These are phyloP conservation scores for Ascochyta viciae-villosae DNA, from an alignment of 2,329 filamentous ascomycete genomes.

Conservation along the genomic window DNA sequence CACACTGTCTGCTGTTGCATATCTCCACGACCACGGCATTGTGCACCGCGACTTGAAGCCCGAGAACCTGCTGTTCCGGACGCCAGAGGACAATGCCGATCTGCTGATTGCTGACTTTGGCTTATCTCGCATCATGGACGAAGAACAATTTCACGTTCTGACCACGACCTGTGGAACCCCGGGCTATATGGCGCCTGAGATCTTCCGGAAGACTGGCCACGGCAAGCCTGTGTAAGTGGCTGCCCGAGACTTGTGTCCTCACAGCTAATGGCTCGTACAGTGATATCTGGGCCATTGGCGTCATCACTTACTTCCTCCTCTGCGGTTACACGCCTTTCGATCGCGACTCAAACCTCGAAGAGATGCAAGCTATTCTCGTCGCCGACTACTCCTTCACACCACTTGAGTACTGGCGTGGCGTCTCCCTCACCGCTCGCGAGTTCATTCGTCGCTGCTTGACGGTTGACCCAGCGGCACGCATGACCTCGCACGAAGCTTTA, in stretches of 20 bases:
- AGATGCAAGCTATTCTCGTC: constrained; percentile 98
- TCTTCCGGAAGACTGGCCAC: constrained; percentile 98
- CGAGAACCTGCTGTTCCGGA: constrained; percentile 95
- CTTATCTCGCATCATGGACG: constrained; percentile 95
- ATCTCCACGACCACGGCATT: constrained; percentile 97
- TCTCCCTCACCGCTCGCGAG: constrained; percentile 81
- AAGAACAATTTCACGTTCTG: constrained; percentile 96
- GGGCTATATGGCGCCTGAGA: constrained; percentile 99
- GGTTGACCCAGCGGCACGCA: constrained; percentile 83
- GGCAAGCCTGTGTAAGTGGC: constrained; percentile 83
- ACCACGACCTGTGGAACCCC: constrained; percentile 98
- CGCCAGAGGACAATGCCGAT: constrained; percentile 96
- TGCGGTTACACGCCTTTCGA: constrained; percentile 99
- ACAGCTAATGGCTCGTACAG: constrained; percentile 48
- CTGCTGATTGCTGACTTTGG: constrained; percentile 97
- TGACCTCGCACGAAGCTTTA: constrained; percentile 84
- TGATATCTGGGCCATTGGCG: constrained; percentile 96
- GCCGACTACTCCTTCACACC: constrained; percentile 97
- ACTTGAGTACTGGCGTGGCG: constrained; percentile 93
- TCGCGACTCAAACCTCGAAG: constrained; percentile 94
- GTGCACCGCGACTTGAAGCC: constrained; percentile 98
- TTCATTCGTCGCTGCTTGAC: constrained; percentile 94
- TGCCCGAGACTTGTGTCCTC: background rate
- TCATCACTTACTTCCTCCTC: constrained; percentile 97
- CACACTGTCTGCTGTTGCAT: constrained; percentile 95